Evolutionary conservation across 1,139 yeast genomes (phyloP).

Genomic region (Fermentozyma sake): DNA sequence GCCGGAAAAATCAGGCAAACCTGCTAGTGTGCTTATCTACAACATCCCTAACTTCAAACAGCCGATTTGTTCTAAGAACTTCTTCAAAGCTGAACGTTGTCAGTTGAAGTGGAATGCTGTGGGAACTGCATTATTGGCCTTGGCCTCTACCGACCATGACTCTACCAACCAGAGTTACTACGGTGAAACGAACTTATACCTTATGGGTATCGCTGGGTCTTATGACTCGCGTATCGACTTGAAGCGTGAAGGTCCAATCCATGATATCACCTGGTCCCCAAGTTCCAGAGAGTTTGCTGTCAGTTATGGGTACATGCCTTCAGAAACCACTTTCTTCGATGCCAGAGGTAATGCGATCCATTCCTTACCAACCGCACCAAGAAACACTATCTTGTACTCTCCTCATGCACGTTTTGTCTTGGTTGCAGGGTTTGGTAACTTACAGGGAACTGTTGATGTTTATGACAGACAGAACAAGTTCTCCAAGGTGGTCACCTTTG

Average conservation of each 20-base stretch:
- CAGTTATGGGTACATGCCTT: conserved; percentile 96
- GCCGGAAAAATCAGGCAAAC: conserved; percentile 80
- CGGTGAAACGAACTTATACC: conserved; percentile 90
- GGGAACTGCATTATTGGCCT: conserved; percentile 91
- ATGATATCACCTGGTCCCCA: conserved; percentile 97
- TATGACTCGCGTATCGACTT: conserved; percentile 86
- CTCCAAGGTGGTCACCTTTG: conserved; percentile 71
- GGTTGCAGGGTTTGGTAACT: conserved; percentile 96
- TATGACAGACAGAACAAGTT: conserved; percentile 91
- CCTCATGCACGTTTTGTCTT: conserved; percentile 91
- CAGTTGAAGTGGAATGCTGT: conserved; percentile 88
- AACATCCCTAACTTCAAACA: conserved; percentile 69
- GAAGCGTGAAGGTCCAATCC: conserved; percentile 93
- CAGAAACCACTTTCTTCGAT: conserved; percentile 91
- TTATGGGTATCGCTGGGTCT: conserved; percentile 88
- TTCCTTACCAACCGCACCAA: conserved; percentile 79
- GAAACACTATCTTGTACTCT: conserved; percentile 86
- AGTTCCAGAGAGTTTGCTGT: conserved; percentile 96
- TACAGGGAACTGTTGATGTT: conserved; percentile 94
- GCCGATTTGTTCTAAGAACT: conserved; percentile 81
- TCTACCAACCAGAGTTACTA: conserved; percentile 90
- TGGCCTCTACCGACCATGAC: conserved; percentile 95
- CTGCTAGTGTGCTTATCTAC: conserved; percentile 84
- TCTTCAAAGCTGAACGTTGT: conserved; percentile 94
- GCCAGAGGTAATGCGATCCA: conserved; percentile 87